These are phyloP conservation scores for Penicillium sp. DNA, from an alignment of 2,329 filamentous ascomycete species.

Conservation along the genomic window DNA sequence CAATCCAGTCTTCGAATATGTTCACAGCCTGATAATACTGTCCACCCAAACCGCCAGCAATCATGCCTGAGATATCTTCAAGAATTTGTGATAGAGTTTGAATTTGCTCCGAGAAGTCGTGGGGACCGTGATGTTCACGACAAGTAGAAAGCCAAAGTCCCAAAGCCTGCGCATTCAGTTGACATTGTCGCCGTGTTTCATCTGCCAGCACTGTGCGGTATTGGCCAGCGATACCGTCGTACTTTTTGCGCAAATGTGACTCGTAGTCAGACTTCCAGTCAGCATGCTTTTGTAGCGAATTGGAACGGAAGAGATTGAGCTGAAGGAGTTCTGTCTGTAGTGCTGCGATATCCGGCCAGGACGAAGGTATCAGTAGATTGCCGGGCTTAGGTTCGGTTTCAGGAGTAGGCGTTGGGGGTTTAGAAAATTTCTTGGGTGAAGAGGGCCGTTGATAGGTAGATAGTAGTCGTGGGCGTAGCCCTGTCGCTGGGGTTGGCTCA, in stretches of 20 bases:
- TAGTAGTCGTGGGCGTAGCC: constrained; percentile 31
- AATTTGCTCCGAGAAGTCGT: constrained; percentile 38
- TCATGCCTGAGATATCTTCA: constrained; percentile 38
- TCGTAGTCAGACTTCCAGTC: constrained; percentile 36
- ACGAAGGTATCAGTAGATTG: constrained; percentile 27
- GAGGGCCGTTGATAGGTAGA: constrained; percentile 41
- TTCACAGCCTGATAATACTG: constrained; percentile 32
- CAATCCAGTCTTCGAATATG: constrained; percentile 41
- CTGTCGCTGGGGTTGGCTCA: constrained; percentile 18
- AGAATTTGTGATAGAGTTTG: constrained; percentile 41
- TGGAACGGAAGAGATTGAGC: constrained; percentile 40
- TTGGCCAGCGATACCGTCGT: constrained; percentile 36
- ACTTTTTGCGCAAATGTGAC: constrained; percentile 33
- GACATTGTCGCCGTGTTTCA: constrained; percentile 36
- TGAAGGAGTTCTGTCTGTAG: constrained; percentile 47
- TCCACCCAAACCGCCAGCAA: constrained; percentile 23
- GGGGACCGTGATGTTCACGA: constrained; percentile 26
- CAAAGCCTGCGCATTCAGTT: constrained; percentile 38
- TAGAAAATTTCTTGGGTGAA: constrained; percentile 39
- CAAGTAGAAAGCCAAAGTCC: constrained; percentile 35
- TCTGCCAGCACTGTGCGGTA: constrained; percentile 33
- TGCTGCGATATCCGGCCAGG: constrained; percentile 37
- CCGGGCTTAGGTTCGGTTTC: constrained; percentile 15
- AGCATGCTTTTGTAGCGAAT: constrained; percentile 27
- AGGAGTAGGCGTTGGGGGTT: constrained; percentile 24